These are phyloP conservation scores for Coccomyxa subellipsoidea DNA, from an alignment of 163 green algal genomes.

Conservation along the genomic window DNA sequence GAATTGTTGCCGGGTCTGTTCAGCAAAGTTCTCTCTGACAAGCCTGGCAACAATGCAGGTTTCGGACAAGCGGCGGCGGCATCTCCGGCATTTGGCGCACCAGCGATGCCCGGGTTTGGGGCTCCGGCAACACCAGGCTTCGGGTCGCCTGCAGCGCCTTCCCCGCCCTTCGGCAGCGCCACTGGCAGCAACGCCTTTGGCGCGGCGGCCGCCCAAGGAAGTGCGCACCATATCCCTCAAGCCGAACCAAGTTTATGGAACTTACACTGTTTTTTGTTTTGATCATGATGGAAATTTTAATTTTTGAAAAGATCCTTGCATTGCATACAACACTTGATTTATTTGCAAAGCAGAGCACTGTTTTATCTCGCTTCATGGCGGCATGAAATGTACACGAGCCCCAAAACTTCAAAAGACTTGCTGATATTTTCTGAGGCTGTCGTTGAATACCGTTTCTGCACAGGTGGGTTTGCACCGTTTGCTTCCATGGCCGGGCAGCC, in stretches of 20 bases:
- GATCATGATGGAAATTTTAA: background rate
- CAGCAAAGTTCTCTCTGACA: too few relatives aligned
- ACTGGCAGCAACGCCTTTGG: background rate
- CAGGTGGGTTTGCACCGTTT: background rate
- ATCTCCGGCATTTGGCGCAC: constrained; percentile 15
- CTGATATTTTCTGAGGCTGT: too few relatives aligned
- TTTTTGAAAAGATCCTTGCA: background rate
- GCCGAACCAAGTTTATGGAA: background rate
- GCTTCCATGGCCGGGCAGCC: background rate
- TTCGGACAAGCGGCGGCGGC: background rate
- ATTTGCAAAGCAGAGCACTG: too few relatives aligned
- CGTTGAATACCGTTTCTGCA: too few relatives aligned
- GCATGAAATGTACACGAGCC: too few relatives aligned
- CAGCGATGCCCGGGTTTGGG: constrained; percentile 23
- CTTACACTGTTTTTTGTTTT: background rate
- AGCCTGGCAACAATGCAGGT: too few relatives aligned
- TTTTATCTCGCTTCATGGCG: too few relatives aligned
- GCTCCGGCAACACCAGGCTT: constrained; percentile 15
- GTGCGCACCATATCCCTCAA: background rate
- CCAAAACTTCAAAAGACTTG: too few relatives aligned
- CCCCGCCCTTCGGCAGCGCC: background rate
- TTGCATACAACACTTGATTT: background rate
- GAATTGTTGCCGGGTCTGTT: too few relatives aligned
- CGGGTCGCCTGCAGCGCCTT: background rate
- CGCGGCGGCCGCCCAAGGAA: background rate